Evolutionary conservation across 2,329 filamentous ascomycete species (phyloP).

Genomic region (Verticillium zaregamsianum): DNA sequence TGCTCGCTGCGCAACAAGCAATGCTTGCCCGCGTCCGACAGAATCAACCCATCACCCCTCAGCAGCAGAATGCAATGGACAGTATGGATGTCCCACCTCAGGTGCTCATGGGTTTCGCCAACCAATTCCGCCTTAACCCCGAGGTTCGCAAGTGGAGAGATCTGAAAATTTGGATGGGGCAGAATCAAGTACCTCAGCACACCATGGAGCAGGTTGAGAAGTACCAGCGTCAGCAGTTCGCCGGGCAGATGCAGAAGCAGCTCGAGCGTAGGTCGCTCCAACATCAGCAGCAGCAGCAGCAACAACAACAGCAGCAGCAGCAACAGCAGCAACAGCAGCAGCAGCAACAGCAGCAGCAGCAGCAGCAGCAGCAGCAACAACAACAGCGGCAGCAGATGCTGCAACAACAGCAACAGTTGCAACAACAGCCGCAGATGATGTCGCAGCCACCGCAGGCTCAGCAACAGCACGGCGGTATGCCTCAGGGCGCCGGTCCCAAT

Average conservation of each 20-base stretch:
- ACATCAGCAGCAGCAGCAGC: slow-evolving; percentile 18
- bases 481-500: neutral
- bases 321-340: slow-evolving; percentile 16
- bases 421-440: slow-evolving; percentile 12
- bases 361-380: slow-evolving; percentile 19
- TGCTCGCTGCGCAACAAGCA: slow-evolving; percentile 20
- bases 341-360: slow-evolving; percentile 22
- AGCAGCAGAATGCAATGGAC: slow-evolving; percentile 39
- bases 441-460: neutral
- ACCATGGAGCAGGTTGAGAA: slow-evolving; percentile 27
- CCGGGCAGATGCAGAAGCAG: slow-evolving; percentile 16
- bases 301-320: slow-evolving; percentile 17
- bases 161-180: slow-evolving; percentile 36
- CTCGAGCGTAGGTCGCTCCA: slow-evolving; percentile 14
- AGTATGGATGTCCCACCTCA: slow-evolving; percentile 40
- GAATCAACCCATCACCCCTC: slow-evolving; percentile 17
- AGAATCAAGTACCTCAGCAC: slow-evolving; percentile 28
- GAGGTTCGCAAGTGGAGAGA: slow-evolving; percentile 47
- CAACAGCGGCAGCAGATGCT: slow-evolving; percentile 18
- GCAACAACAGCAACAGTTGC: slow-evolving; percentile 17
- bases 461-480: slow-evolving; percentile 12
- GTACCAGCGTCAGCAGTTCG: slow-evolving; percentile 16
- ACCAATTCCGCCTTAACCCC: slow-evolving; percentile 24
- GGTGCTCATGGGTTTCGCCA: slow-evolving; percentile 24
- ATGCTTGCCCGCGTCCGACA: slow-evolving; percentile 17